Evolutionary conservation across 257 asterid genomes (phyloP).

Genomic region (Salvia rosmarinus): DNA sequence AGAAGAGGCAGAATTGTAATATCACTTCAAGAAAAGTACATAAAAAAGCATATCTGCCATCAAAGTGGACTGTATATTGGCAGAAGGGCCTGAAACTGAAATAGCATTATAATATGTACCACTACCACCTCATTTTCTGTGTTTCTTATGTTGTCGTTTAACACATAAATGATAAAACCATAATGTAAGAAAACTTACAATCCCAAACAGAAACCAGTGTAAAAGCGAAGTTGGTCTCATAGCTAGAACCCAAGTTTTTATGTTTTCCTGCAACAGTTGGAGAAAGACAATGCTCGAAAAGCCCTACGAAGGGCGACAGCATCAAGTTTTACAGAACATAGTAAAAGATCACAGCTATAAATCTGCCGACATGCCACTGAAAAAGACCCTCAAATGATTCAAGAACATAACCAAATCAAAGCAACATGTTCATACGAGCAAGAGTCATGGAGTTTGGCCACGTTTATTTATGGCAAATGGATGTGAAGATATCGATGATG

Average conservation of each 20-base stretch:
- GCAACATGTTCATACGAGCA: slow-evolving; percentile 1
- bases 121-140: not conserved
- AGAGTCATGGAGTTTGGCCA: not conserved
- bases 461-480: not conserved
- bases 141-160: not conserved
- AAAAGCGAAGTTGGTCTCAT: not conserved
- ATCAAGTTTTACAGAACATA: not conserved
- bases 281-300: not conserved
- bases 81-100: not conserved
- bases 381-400: not conserved
- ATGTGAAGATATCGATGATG: not conserved
- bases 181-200: not conserved
- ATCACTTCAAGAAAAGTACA: not conserved
- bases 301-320: too few species aligned
- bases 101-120: not conserved
- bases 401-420: not conserved
- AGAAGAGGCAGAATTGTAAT: not conserved
- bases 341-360: too few species aligned
- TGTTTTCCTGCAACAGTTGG: not conserved
- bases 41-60: slow-evolving; percentile 6
- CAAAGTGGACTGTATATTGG: not conserved
- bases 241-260: too few species aligned
- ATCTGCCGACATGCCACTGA: not conserved
- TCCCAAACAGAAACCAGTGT: slow-evolving; percentile 1
- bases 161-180: not conserved